Percentiles rank a stretch among this genome's conserved stretches.
These are phyloP conservation scores for Ceratocystis lukuohia DNA, from an alignment of 2,329 filamentous ascomycete species.

Conservation along the genomic window DNA sequence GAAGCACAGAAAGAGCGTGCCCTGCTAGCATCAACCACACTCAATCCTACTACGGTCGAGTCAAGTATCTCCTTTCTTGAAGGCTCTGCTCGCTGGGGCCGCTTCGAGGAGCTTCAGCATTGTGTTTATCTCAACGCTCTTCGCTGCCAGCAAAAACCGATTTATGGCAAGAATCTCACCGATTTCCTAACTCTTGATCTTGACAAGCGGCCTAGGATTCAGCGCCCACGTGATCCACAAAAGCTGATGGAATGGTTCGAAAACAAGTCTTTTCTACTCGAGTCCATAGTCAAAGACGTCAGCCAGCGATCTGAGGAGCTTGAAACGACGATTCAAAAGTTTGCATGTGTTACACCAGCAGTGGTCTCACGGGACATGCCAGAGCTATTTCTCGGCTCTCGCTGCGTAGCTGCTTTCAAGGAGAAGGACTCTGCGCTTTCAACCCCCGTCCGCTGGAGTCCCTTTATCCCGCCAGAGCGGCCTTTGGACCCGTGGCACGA, in stretches of 20 bases:
- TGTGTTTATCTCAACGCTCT: slow-evolving; percentile 69
- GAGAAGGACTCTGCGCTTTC: slow-evolving; percentile 45
- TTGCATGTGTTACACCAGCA: slow-evolving; percentile 82
- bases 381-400: slow-evolving; percentile 49
- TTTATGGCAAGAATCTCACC: slow-evolving; percentile 72
- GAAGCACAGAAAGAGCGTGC: slow-evolving; percentile 24
- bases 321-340: slow-evolving; percentile 68
- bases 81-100: slow-evolving; percentile 52
- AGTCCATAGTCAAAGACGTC: slow-evolving; percentile 58
- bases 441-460: slow-evolving; percentile 41
- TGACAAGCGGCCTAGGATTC: slow-evolving; percentile 44
- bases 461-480: slow-evolving; percentile 42
- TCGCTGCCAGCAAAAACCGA: slow-evolving; percentile 63
- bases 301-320: slow-evolving; percentile 58
- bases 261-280: slow-evolving; percentile 50
- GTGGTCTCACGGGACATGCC: slow-evolving; percentile 70
- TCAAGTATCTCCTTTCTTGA: slow-evolving; percentile 62
- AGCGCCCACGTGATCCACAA: slow-evolving; percentile 45
- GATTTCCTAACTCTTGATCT: slow-evolving; percentile 55
- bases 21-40: slow-evolving; percentile 38
- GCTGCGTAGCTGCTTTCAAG: slow-evolving; percentile 43
- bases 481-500: slow-evolving; percentile 79
- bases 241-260: slow-evolving; percentile 63
- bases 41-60: slow-evolving; percentile 54
- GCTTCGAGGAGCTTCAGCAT: slow-evolving; percentile 67